Percentiles rank a stretch among this genome's conserved stretches.
phyloP scores from a whole-genome alignment of 1,284 basidiomycete species.

The Microbotryomycetes sp. region DNA sequence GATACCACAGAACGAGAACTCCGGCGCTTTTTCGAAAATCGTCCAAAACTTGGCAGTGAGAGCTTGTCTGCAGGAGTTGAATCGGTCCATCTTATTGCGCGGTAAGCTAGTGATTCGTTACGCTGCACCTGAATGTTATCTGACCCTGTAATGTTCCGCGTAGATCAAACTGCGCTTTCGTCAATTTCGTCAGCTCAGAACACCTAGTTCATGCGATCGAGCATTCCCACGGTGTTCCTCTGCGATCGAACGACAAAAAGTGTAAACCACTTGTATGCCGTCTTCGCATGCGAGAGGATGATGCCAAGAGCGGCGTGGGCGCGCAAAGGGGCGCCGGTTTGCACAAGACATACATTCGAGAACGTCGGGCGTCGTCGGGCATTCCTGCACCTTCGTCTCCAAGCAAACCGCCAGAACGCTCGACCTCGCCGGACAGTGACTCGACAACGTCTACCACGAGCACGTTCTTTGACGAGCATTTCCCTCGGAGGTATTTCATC shows the following conservation, averaged over 20 bases:
- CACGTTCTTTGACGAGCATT: slow-evolving; percentile 12
- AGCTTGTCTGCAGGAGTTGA: not conserved
- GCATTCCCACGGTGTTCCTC: not conserved
- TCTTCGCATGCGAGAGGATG: not conserved
- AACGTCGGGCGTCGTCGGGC: not conserved
- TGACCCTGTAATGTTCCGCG: not conserved
- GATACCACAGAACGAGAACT: not conserved
- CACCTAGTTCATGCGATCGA: not conserved
- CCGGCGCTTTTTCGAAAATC: not conserved
- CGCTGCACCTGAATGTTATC: not conserved
- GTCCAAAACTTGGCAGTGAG: not conserved
- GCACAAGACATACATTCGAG: not conserved
- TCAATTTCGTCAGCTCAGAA: not conserved
- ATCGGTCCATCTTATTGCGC: not conserved
- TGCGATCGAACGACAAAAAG: not conserved
- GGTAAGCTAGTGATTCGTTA: not conserved
- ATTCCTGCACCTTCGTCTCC: not conserved
- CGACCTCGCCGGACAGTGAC: not conserved
- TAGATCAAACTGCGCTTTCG: slow-evolving; percentile 9
- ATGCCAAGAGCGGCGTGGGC: slow-evolving; percentile 5
- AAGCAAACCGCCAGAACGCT: not conserved
- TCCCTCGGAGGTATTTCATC: slow-evolving; percentile 17
- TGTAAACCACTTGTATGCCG: slow-evolving; percentile 8
- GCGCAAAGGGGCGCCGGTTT: slow-evolving; percentile 1
- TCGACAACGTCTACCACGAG: slow-evolving; percentile 9